These are phyloP conservation scores for Spizellomyces punctatus DNA, from an alignment of 192 early-diverging fungal genomes.

Conservation along the genomic window DNA sequence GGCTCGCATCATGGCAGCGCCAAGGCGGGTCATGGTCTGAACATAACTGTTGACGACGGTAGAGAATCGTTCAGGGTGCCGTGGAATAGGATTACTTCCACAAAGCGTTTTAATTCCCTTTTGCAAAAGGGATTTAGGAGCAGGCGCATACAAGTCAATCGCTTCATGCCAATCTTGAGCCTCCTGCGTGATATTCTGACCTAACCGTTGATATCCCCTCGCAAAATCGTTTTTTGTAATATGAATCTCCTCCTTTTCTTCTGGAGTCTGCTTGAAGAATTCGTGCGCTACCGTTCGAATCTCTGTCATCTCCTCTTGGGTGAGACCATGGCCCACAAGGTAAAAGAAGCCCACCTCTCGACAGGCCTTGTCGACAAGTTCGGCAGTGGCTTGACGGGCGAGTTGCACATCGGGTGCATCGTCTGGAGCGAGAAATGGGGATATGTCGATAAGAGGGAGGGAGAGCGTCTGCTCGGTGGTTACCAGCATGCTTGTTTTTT, in stretches of 20 bases:
- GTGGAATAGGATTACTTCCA: constrained; percentile 47
- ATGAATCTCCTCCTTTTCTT: constrained; percentile 40
- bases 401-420: constrained; percentile 5
- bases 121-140: constrained; percentile 8
- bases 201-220: constrained; percentile 54
- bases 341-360: constrained; percentile 51
- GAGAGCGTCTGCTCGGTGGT: neutral
- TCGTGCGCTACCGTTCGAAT: constrained; percentile 41
- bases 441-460: constrained; percentile 35
- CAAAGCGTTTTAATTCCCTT: constrained; percentile 33
- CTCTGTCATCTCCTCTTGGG: constrained; percentile 31
- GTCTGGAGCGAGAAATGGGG: constrained; percentile 15
- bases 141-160: constrained; percentile 50
- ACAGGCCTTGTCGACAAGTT: constrained; percentile 42
- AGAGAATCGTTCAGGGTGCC: constrained; percentile 29
- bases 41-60: constrained; percentile 42
- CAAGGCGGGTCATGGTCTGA: constrained; percentile 37
- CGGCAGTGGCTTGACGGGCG: constrained; percentile 22
- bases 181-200: constrained; percentile 56
- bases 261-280: constrained; percentile 36
- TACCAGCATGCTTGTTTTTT: neutral
- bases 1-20: constrained; percentile 46
- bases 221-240: constrained; percentile 49
- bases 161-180: constrained; percentile 55
- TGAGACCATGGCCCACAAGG: constrained; percentile 43